Evolutionary conservation across 1,139 yeast genomes (phyloP).

Genomic region (Pichia kudriavzevii): DNA sequence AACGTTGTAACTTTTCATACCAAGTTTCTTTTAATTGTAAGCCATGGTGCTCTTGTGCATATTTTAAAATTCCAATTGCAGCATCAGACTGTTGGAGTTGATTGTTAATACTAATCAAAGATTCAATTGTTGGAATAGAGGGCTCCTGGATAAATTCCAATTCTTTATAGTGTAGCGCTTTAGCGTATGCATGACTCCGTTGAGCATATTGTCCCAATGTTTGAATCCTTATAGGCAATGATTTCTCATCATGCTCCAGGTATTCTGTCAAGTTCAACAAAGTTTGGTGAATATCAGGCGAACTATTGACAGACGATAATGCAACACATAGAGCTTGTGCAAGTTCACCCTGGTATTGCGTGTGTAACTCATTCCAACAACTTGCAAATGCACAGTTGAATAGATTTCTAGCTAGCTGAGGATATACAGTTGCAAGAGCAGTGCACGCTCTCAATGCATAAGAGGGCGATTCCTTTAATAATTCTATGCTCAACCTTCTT

Average conservation of each 20-base stretch:
- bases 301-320: constrained; percentile 80
- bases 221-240: constrained; percentile 82
- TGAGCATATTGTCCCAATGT: constrained; percentile 91
- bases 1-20: constrained; percentile 92
- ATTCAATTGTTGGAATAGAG: constrained; percentile 84
- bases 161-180: constrained; percentile 93
- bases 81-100: constrained; percentile 96
- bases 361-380: constrained; percentile 90
- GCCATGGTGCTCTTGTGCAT: constrained; percentile 91
- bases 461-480: constrained; percentile 88
- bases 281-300: constrained; percentile 92
- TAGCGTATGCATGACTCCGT: constrained; percentile 94
- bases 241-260: constrained; percentile 96
- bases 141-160: constrained; percentile 92
- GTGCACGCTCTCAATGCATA: constrained; percentile 94
- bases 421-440: constrained; percentile 78
- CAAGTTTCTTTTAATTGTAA: constrained; percentile 92
- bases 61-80: constrained; percentile 91
- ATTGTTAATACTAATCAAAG: constrained; percentile 85
- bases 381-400: constrained; percentile 94
- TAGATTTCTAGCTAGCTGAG: constrained; percentile 82
- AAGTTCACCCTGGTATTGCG: constrained; percentile 87
- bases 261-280: constrained; percentile 86
- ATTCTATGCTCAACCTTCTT: constrained; percentile 73
- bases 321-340: constrained; percentile 84